Evolutionary conservation across 805 yeast genomes (phyloP).

Genomic region (Candida andamanensis): DNA sequence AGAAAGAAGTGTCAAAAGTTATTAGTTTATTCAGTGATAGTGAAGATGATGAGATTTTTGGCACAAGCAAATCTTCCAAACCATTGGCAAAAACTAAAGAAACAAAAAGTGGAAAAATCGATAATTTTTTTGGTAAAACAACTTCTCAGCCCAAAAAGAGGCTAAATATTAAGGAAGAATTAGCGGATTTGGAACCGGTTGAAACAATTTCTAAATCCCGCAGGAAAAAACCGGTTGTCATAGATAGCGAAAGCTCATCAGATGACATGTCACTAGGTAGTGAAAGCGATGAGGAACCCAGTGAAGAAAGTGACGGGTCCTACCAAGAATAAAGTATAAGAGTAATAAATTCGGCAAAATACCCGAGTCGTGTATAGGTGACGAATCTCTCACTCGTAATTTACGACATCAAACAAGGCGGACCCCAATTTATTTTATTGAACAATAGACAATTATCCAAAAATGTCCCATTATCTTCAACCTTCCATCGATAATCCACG

Average conservation of each 20-base stretch:
- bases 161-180: conserved; percentile 16
- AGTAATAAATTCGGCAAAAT: no score
- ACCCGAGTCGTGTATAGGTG: no score
- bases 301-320: conserved; percentile 3
- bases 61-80: conserved; percentile 7
- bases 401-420: no score
- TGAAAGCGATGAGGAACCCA: conserved; percentile 2
- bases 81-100: conserved; percentile 4
- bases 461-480: no score
- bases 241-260: conserved; percentile 6
- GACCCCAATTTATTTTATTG: no score
- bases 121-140: conserved; percentile 1
- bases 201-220: conserved; percentile 9
- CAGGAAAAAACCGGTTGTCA: conserved; percentile 4
- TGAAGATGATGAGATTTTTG: conserved; percentile 30
- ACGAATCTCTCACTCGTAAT: no score
- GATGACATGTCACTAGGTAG: conserved; percentile 1
- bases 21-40: conserved; percentile 24
- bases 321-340: conserved; percentile 2
- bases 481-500: no score
- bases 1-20: conserved; percentile 8
- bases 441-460: no score
- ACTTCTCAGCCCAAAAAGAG: conserved; percentile 4
- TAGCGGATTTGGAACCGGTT: conserved; percentile 17
- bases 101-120: background rate